Evolutionary conservation across 495 filamentous ascomycete genomes (phyloP), one percentile per base, ranked within the genome.

Genomic region (Podospora pseudoanserina): DNA sequence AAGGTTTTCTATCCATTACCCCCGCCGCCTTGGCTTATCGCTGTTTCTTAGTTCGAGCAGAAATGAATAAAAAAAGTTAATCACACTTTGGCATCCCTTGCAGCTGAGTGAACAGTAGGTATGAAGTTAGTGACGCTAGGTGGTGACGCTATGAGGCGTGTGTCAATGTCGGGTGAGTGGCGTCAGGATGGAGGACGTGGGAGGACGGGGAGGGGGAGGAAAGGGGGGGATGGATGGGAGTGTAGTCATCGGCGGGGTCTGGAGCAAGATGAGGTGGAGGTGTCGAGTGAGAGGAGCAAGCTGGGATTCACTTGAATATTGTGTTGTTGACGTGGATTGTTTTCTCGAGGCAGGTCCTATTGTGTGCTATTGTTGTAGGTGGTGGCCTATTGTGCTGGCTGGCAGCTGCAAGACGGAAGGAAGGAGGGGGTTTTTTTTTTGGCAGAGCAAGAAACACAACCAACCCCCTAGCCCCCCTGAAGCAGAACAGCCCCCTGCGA

Each of bases 11-110:
- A 18, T 63, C 58, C 65, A 66, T 65, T 67, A 54, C 64, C 65
- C 23, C 23, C 23, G 23, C 23, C 57, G 57, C 60, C 60, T 67
- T 60, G 63, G 67, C 68, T 72, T 72, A 71, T 68, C 70, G 66
- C 70, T 65, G 64, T 65, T 39, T 69, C 64, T 68, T 67, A 67
- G 53, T 65, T 64, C 67, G 62, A 66, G 65, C 69, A 65, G 30
- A 64, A 69, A 70, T 58, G 49, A 18, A 39, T 63, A 39, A 63
- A 63, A 63, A 19, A 63, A 63, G 59, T 66, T 58, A 68, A 53
- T 44, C 59, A 34, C 30, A 53, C 60, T 30, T 64, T 32, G 5
- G 28, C 16, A 18, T 54, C 34, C 62, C 63, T 64, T 16, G 53
- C 23, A 39, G 60, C 16, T 55, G 54, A 27, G 39, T 49, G 39